These are phyloP conservation scores for Deuterostichococcus epilithicus DNA, from an alignment of 139 green algal species.

Conservation along the genomic window DNA sequence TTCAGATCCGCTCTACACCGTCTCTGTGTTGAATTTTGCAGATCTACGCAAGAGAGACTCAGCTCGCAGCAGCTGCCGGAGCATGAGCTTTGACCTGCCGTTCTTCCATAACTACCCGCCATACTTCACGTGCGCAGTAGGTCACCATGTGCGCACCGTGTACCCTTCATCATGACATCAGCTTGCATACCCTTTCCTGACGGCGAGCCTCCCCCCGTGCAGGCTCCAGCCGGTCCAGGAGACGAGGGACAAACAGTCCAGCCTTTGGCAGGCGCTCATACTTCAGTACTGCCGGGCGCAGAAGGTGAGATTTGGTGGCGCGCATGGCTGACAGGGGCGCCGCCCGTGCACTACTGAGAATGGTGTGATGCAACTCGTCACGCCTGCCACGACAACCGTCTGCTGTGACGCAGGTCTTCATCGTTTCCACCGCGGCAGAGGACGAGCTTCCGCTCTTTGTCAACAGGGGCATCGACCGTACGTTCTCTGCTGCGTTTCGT, in stretches of 20 bases:
- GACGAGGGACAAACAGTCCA: constrained; percentile 69
- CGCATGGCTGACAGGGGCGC: too few relatives aligned
- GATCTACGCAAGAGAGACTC: neutral
- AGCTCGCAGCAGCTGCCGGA: too few relatives aligned
- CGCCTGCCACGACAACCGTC: neutral
- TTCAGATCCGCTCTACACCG: too few relatives aligned
- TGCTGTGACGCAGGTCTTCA: constrained; percentile 32
- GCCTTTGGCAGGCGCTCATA: constrained; percentile 69
- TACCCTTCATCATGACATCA: neutral
- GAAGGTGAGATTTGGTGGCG: constrained; percentile 46
- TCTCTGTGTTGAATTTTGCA: neutral
- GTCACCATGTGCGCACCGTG: neutral
- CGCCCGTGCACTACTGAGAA: neutral
- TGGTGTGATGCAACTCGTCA: neutral
- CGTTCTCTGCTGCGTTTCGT: constrained; percentile 16
- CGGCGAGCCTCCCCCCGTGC: constrained; percentile 10
- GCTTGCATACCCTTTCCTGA: neutral
- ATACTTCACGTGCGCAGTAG: constrained; percentile 73
- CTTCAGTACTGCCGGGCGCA: constrained; percentile 64
- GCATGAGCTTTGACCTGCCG: constrained; percentile 41
- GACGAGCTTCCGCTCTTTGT: constrained; percentile 54
- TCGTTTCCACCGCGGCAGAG: constrained; percentile 37
- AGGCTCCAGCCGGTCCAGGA: constrained; percentile 81
- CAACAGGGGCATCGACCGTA: constrained; percentile 65
- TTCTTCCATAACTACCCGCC: constrained; percentile 67